Evolutionary conservation across 768 basidiomycete species (phyloP), one percentile per base, ranked within the genome.

Genomic region (Peribolospora baueri): DNA sequence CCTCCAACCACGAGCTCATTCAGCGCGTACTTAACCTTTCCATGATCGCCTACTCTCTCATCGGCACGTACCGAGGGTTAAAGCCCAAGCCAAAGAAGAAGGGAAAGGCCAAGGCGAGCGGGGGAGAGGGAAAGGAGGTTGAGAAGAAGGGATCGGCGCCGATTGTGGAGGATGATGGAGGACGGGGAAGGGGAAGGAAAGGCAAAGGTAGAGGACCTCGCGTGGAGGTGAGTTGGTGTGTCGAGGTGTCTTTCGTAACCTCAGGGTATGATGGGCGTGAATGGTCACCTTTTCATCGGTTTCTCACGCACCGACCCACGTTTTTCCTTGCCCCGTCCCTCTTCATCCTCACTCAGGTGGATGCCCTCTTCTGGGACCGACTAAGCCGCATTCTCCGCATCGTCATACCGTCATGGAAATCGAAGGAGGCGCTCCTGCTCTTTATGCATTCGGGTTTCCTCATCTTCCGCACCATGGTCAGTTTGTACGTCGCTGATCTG

Each of bases 401-500:
- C 51, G 82, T 90, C 25, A 85, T 95, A 54, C 91, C 90, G 3
- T 74, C 80, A 47, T 66, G 85, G 54, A 76, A 76, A 47, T 85
- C 83, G 6, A 84, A 86, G 60, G 90, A 95, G 67, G 85, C 87
- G 0, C 68, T 83, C 53, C 75, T 97, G 51, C 74, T 98, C 11
- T 69, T 79, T 48, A 81, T 85, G 74, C 90, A 97, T 68, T 84
- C 87, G 10, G 78, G 79, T 63, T 73, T 98, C 56, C 75, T 98
- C 54, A 73, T 97, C 10, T 81, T 84, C 60, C 72, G 91, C 61
- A 97, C 91, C 3, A 80, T 84, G 2, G 80, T 97, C 49, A 90
- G 85, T 11, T 71, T 98, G 13, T 95, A 93, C 64, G 87, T 98
- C 50, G 91, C 91, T 5, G 77, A 82, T 25, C 73, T 97, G 50